These are phyloP conservation scores for Coemansia sp. DNA, from an alignment of 192 early-diverging fungal genomes.

Conservation along the genomic window DNA sequence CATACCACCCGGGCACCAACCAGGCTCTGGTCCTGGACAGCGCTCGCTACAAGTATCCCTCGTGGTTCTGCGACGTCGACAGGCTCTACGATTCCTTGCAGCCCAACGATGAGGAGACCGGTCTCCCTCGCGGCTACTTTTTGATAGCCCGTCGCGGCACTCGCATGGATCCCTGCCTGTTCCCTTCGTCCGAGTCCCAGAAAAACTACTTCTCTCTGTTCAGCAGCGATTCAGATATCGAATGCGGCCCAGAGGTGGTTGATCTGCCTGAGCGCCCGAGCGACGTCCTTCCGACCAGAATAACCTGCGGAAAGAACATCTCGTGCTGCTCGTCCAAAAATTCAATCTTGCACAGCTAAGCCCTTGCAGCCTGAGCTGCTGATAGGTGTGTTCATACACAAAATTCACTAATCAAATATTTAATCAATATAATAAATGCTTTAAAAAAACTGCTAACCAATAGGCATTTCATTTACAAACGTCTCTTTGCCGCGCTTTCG, in stretches of 20 bases:
- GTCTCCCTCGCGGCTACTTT: constrained; percentile 82
- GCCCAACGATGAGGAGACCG: constrained; percentile 78
- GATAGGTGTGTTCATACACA: too few relatives aligned
- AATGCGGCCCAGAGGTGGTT: constrained; percentile 9
- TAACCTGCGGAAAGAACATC: constrained; percentile 27
- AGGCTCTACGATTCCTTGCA: constrained; percentile 76
- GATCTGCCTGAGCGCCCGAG: constrained; percentile 36
- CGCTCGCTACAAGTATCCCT: constrained; percentile 89
- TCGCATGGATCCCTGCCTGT: constrained; percentile 1
- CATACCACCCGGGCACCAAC: constrained; percentile 68
- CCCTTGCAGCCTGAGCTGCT: background rate
- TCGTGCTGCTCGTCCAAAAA: constrained; percentile 32
- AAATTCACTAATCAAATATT: too few relatives aligned
- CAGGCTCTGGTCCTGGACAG: constrained; percentile 83
- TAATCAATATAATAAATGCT: too few relatives aligned
- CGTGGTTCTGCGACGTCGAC: constrained; percentile 74
- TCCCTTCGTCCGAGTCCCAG: constrained; percentile 1
- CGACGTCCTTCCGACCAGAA: constrained; percentile 29
- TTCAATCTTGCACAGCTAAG: background rate
- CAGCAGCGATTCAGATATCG: background rate
- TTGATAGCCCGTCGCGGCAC: constrained; percentile 55
- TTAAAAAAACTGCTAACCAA: too few relatives aligned
- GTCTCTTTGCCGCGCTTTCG: background rate
- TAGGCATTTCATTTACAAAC: too few relatives aligned
- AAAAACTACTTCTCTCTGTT: background rate